A percentile compares a stretch with the other conserved stretches of the same genome.
Evolutionary conservation across 352 stramenopile genomes (phyloP).

Genomic region (Globisporangium cylindrosporum): DNA sequence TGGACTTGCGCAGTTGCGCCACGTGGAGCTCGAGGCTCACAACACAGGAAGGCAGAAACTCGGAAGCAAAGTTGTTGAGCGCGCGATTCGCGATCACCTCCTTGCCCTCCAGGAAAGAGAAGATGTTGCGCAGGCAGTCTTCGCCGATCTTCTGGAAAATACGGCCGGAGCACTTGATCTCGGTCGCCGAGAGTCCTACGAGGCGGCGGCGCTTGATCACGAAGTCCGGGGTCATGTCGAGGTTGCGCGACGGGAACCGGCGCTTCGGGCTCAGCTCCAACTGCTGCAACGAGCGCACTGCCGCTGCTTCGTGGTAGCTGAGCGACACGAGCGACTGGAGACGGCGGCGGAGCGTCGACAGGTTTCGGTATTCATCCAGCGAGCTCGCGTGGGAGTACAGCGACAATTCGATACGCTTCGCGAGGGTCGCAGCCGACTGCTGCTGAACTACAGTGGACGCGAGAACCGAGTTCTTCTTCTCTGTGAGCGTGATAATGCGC

Average conservation of each 20-base stretch:
- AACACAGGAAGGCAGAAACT: constrained; percentile 55
- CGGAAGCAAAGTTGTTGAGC: constrained; percentile 49
- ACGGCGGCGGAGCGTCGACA: constrained; percentile 62
- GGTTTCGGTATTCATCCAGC: constrained; percentile 65
- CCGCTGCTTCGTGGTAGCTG: constrained; percentile 60
- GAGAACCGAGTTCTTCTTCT: constrained; percentile 21
- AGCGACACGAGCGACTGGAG: constrained; percentile 69
- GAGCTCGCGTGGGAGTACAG: constrained; percentile 69
- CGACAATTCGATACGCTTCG: constrained; percentile 72
- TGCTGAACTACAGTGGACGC: not conserved
- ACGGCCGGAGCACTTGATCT: constrained; percentile 7
- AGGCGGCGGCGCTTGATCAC: constrained; percentile 42
- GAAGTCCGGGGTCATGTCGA: constrained; percentile 17
- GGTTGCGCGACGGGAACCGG: constrained; percentile 21
- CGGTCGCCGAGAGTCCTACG: constrained; percentile 7
- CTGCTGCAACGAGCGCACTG: constrained; percentile 16
- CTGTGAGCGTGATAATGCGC: constrained; percentile 63
- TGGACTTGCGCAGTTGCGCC: constrained; percentile 33
- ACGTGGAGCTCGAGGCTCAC: constrained; percentile 43
- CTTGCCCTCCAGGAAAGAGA: constrained; percentile 60
- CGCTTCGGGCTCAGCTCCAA: constrained; percentile 23
- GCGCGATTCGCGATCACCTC: constrained; percentile 44
- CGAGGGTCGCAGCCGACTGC: constrained; percentile 28
- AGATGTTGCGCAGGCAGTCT: constrained; percentile 51
- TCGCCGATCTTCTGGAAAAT: constrained; percentile 36